Evolutionary conservation across 768 basidiomycete genomes (phyloP).

Genomic region (Tulasnella sp.): DNA sequence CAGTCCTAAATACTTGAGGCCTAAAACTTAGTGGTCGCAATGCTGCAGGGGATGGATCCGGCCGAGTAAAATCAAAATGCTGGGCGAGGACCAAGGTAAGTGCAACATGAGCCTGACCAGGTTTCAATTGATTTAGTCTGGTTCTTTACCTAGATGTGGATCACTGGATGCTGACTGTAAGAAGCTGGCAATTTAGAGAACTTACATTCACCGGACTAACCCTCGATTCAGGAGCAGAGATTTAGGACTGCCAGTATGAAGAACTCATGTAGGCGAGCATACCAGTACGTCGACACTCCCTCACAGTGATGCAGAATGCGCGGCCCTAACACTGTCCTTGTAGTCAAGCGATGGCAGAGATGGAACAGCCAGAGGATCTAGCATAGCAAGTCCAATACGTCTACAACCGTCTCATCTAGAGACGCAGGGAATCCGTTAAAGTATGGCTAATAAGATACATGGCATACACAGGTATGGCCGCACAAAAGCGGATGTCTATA

Average conservation of each 20-base stretch:
- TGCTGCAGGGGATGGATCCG: conserved; percentile 59
- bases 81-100: conserved; percentile 70
- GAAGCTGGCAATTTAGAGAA: conserved; percentile 12
- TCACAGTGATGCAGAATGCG: not conserved
- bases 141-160: conserved; percentile 52
- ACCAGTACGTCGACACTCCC: conserved; percentile 46
- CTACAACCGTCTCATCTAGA: not conserved
- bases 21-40: not conserved
- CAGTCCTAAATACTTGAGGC: not conserved
- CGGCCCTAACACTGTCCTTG: not conserved
- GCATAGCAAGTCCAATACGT: conserved; percentile 2
- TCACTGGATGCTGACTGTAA: conserved; percentile 52
- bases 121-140: not conserved
- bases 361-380: conserved; percentile 41
- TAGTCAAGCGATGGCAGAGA: conserved; percentile 49
- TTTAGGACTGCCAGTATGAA: conserved; percentile 56
- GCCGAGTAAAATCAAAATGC: conserved; percentile 52
- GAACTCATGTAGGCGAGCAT: conserved; percentile 60
- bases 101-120: not conserved
- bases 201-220: not conserved
- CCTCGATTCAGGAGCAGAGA: conserved; percentile 46
- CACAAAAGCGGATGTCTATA: conserved; percentile 42
- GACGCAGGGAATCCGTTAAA: conserved; percentile 1
- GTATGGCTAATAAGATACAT: conserved; percentile 18
- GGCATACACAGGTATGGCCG: not conserved